Conservation (phyloP, 805 yeast species). For the Metschnikowia gruessii region DNA sequence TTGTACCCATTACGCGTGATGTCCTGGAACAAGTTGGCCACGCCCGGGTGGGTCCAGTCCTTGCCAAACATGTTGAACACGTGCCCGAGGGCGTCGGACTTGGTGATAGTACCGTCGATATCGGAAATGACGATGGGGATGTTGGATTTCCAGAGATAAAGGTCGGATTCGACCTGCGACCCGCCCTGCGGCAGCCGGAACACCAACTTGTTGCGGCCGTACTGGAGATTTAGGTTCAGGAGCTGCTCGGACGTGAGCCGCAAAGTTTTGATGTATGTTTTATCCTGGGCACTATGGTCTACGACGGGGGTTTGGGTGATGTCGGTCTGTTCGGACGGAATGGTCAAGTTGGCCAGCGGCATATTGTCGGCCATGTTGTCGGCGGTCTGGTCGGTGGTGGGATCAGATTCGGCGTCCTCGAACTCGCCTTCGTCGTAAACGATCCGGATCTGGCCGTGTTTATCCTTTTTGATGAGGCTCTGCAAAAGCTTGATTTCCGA, state of each 20-base stretch:
- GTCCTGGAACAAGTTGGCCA: conserved; percentile 87
- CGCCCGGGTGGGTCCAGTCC: conserved; percentile 98
- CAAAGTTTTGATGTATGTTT: conserved; percentile 74
- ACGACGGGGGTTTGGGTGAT: conserved; percentile 2
- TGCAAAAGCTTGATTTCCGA: conserved; percentile 34
- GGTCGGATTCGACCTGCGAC: conserved; percentile 67
- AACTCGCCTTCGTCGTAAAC: conserved; percentile 23
- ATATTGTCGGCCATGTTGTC: too few relatives aligned
- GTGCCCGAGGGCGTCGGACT: conserved; percentile 96
- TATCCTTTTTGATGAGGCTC: conserved; percentile 49
- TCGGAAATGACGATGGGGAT: conserved; percentile 94
- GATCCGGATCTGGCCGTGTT: conserved; percentile 66
- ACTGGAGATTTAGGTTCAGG: conserved; percentile 63
- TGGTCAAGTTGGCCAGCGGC: conserved; percentile 8
- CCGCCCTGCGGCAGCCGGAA: conserved; percentile 83
- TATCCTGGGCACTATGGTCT: conserved; percentile 15
- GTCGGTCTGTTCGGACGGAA: conserved; percentile 8
- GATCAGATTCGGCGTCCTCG: conserved; percentile 6
- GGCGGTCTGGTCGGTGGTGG: too few relatives aligned
- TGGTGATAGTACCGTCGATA: conserved; percentile 97
- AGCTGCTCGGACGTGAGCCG: conserved; percentile 90
- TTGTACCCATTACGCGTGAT: conserved; percentile 86
- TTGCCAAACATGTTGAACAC: conserved; percentile 89
- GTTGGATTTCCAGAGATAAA: conserved; percentile 79
- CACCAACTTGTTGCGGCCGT: conserved; percentile 74